These are phyloP conservation scores for Begonia masoniana DNA, from an alignment of 306 rosid species.

Conservation along the genomic window DNA sequence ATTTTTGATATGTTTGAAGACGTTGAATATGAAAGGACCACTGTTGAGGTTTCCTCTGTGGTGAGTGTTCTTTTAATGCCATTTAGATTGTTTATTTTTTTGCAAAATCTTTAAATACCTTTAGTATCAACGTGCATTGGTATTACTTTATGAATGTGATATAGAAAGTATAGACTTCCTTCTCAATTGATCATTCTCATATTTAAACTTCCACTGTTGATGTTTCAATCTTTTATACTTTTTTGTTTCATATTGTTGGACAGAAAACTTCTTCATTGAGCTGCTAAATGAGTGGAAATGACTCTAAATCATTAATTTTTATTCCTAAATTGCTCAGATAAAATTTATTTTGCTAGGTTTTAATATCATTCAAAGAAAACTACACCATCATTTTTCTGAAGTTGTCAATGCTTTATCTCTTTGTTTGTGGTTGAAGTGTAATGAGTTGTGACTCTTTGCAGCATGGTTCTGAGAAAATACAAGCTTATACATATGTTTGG, in stretches of 20 bases:
- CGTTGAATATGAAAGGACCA: constrained; percentile 54
- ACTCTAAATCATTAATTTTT: too few species aligned
- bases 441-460: constrained; percentile 12
- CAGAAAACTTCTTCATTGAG: too few species aligned
- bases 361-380: too few species aligned
- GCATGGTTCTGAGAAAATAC: constrained; percentile 43
- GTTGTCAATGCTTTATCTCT: background rate
- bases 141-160: constrained; percentile 1
- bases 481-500: constrained; percentile 61
- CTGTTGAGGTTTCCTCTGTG: constrained; percentile 39
- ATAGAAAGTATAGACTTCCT: background rate
- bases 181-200: too few species aligned
- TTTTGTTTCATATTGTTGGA: too few species aligned
- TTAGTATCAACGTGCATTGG: background rate
- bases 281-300: too few species aligned
- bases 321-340: too few species aligned
- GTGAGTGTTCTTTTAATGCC: constrained; percentile 17
- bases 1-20: constrained; percentile 72
- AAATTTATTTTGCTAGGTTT: too few species aligned
- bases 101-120: background rate
- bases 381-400: background rate
- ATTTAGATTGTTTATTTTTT: background rate
- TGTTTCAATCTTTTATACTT: too few species aligned
- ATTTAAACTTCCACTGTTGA: too few species aligned
- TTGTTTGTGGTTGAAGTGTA: background rate